A percentile compares a stretch with the other conserved stretches of the same genome.
phyloP scores from a whole-genome alignment of 352 stramenopile species.

The Phytopythium sindhum region DNA sequence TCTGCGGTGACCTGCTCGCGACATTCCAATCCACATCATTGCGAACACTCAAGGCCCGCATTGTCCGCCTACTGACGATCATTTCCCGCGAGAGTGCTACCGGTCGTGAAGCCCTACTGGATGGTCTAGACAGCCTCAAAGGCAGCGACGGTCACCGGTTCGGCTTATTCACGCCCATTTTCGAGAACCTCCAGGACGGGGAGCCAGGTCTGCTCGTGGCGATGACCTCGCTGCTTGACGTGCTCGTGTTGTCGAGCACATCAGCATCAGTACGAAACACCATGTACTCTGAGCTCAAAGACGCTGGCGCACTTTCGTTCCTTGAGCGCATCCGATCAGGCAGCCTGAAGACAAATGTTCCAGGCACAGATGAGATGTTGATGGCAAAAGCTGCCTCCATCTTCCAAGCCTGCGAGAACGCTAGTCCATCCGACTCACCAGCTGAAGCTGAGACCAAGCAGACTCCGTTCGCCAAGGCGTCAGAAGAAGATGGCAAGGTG shows the following conservation, averaged over 20 bases:
- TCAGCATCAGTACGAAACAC: not conserved
- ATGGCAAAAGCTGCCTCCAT: not conserved
- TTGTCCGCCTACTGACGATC: conserved; percentile 14
- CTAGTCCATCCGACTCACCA: too few relatives aligned
- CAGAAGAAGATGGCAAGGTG: not conserved
- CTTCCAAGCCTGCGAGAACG: not conserved
- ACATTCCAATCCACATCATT: conserved; percentile 22
- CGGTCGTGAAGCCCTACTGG: not conserved
- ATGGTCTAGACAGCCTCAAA: not conserved
- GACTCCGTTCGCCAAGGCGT: not conserved
- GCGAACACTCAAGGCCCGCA: conserved; percentile 21
- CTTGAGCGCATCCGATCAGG: not conserved
- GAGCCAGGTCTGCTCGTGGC: not conserved
- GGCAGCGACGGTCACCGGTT: not conserved
- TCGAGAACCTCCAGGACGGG: not conserved
- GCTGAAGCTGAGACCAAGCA: not conserved
- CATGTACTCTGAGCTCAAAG: not conserved
- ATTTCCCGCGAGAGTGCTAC: not conserved
- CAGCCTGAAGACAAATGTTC: not conserved
- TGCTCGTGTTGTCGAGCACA: not conserved
- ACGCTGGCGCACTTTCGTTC: not conserved
- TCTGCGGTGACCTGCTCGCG: conserved; percentile 24
- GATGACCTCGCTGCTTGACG: not conserved
- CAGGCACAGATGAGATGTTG: not conserved
- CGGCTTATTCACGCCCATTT: not conserved